These are phyloP conservation scores for Pseudogymnoascus sp. DNA, from an alignment of 2,329 filamentous ascomycete genomes.

Conservation along the genomic window DNA sequence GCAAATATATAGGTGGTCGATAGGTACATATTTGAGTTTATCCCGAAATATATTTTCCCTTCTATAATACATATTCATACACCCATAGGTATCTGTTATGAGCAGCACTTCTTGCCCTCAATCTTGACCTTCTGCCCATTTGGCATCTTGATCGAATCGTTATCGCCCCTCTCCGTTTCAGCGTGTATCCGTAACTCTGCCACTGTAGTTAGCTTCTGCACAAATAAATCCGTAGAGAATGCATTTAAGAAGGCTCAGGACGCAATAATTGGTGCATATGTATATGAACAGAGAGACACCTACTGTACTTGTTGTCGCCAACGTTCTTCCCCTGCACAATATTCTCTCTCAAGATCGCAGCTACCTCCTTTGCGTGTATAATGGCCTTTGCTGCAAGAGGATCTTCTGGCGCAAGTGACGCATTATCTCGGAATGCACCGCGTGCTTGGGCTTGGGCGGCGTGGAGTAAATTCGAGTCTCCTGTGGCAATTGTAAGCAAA, in stretches of 20 bases:
- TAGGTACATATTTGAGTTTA: neutral
- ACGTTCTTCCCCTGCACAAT: slow-evolving; percentile 69
- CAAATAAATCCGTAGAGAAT: neutral
- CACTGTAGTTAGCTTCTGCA: slow-evolving; percentile 9
- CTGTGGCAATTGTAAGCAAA: slow-evolving; percentile 36
- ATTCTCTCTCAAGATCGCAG: slow-evolving; percentile 70
- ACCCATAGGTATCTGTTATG: neutral
- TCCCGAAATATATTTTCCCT: neutral
- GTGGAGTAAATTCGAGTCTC: slow-evolving; percentile 58
- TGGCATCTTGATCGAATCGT: slow-evolving; percentile 71
- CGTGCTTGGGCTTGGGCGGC: slow-evolving; percentile 69
- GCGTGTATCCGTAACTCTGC: slow-evolving; percentile 85
- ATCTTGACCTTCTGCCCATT: slow-evolving; percentile 27
- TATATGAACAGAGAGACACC: slow-evolving; percentile 26
- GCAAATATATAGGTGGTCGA: neutral
- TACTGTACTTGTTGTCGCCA: slow-evolving; percentile 52
- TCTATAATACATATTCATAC: slow-evolving; percentile 8
- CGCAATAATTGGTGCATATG: neutral
- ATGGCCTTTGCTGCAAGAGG: slow-evolving; percentile 57
- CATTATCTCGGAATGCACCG: slow-evolving; percentile 61
- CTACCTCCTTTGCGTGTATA: slow-evolving; percentile 73
- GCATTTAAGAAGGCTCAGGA: neutral
- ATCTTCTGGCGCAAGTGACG: slow-evolving; percentile 47
- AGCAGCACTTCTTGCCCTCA: slow-evolving; percentile 26
- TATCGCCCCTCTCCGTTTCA: slow-evolving; percentile 84